Conservation (phyloP, 257 asterid species). For the Solanum commersonii region DNA sequence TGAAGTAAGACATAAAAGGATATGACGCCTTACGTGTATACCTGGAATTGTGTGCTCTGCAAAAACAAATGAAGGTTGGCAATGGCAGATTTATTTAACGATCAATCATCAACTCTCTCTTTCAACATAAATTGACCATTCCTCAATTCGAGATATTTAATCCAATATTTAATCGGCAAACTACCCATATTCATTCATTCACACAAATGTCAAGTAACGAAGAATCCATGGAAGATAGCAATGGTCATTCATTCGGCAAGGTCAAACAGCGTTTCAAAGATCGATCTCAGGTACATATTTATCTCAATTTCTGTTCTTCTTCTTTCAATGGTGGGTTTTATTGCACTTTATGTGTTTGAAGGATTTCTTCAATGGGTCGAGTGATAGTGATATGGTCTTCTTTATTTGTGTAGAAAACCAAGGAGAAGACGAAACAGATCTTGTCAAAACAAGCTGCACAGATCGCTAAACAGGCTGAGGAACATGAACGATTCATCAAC, state of each 20-base stretch:
- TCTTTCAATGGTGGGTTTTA: not conserved
- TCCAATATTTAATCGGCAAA: not conserved
- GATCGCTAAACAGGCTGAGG: conserved; percentile 96
- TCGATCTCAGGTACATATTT: conserved; percentile 57
- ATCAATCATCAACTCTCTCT: not conserved
- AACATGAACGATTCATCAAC: conserved; percentile 81
- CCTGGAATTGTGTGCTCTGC: not conserved
- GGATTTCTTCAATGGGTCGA: not conserved
- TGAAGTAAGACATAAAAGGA: not conserved
- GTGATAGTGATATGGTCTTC: not conserved
- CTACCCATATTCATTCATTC: not conserved
- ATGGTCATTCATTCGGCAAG: conserved; percentile 39
- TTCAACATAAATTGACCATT: not conserved
- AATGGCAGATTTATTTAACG: not conserved
- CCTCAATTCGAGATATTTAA: not conserved
- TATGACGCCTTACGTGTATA: not conserved
- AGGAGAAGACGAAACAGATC: conserved; percentile 66
- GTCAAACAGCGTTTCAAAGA: conserved; percentile 51
- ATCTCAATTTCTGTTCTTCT: not conserved
- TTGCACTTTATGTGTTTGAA: conserved; percentile 8
- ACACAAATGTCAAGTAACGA: conserved; percentile 41
- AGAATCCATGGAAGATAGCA: conserved; percentile 41
- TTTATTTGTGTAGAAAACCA: conserved; percentile 49
- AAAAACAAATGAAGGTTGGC: not conserved
- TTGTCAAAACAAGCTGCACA: conserved; percentile 59